Evolutionary conservation across 2,329 filamentous ascomycete genomes (phyloP), one percentile per base, ranked within the genome.

Genomic region (Xylaria polymorpha): DNA sequence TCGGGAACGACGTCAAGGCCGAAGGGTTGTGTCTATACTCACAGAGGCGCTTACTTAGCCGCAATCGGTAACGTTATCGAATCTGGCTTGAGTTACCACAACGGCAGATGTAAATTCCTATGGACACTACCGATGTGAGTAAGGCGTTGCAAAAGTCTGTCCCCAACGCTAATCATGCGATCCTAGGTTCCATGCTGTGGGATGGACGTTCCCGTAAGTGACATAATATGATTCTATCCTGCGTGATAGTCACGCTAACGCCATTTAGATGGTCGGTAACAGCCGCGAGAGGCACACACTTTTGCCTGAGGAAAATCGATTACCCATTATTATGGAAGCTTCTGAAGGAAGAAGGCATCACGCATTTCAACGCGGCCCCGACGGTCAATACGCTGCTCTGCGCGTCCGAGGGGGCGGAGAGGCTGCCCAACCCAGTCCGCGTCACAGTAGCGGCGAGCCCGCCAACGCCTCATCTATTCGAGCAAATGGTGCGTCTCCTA

Each of bases 341-440:
- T 4, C 83, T 99, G 41, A 97, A 94, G 77, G 88, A 94, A 61
- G 93, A 98, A 80, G 85, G 88, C 7, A 92, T 99, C 72, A 98
- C 94, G 0, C 96, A 99, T 80, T 98, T 97, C 83, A 97, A 95
- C 77, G 95, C 95, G 0, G 96, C 95, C 0, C 96, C 96, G 0
- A 99, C 96, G 0, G 96, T 99, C 61, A 98, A 98, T 79, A 99
- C 95, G 0, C 83, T 98, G 0, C 88, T 99, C 2, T 97, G 96
- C 77, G 91, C 91, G 14, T 87, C 92, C 3, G 86, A 90, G 48
- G 91, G 94, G 79, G 95, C 96, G 2, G 87, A 87, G 73, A 86
- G 81, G 57, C 85, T 99, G 0, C 84, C 89, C 0, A 82, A 88
- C 1, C 88, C 90, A 0, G 94, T 98, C 10, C 87, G 90, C 18